Evolutionary conservation across 2,329 filamentous ascomycete genomes (phyloP).

Genomic region (Phaeosphaeria sp.): DNA sequence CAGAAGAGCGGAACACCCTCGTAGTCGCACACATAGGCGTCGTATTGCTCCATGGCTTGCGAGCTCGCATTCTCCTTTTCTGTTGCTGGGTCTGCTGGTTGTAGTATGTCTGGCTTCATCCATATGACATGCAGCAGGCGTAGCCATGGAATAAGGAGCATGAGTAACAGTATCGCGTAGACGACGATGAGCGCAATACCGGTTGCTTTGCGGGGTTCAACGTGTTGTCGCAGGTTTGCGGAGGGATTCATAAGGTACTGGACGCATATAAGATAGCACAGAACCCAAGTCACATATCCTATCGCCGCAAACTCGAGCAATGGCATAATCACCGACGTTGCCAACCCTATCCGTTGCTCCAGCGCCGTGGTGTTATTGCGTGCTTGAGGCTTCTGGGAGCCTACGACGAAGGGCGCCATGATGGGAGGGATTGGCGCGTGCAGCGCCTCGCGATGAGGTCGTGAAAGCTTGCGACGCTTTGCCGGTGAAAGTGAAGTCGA

Average conservation of each 20-base stretch:
- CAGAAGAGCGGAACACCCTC: constrained; percentile 88
- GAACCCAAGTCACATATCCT: constrained; percentile 73
- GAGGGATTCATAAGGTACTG: constrained; percentile 70
- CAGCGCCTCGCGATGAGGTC: constrained; percentile 2
- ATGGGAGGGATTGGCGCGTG: constrained; percentile 5
- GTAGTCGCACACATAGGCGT: constrained; percentile 81
- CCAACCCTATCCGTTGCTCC: constrained; percentile 57
- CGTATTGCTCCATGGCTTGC: constrained; percentile 73
- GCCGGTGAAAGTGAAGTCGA: not conserved
- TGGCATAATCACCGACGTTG: constrained; percentile 72
- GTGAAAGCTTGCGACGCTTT: constrained; percentile 1
- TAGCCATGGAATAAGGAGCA: constrained; percentile 71
- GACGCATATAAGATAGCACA: constrained; percentile 67
- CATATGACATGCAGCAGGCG: constrained; percentile 73
- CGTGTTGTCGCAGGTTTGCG: constrained; percentile 18
- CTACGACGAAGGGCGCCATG: constrained; percentile 28
- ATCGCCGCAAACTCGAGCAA: constrained; percentile 69
- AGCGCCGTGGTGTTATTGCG: constrained; percentile 25
- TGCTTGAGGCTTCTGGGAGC: constrained; percentile 31
- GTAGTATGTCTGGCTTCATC: constrained; percentile 75
- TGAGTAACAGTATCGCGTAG: constrained; percentile 74
- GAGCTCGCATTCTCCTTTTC: constrained; percentile 37
- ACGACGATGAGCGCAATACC: constrained; percentile 74
- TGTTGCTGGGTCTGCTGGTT: constrained; percentile 57
- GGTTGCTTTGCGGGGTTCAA: constrained; percentile 57